Base-by-base conservation (phyloP, 331 rosid species). In the Acacia concinna region DNA sequence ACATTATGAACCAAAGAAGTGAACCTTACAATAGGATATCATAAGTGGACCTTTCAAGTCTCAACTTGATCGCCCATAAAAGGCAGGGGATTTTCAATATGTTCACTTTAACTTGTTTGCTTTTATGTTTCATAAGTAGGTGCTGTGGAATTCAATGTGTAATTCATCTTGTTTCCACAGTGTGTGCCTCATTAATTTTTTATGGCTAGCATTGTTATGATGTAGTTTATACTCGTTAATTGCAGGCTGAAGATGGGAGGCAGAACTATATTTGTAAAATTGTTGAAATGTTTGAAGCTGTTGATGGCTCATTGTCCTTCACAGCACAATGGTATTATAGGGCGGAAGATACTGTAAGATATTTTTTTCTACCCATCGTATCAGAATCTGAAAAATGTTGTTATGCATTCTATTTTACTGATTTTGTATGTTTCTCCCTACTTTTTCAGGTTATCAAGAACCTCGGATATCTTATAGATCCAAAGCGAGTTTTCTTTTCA, bases 291-390 rank as follows among this genome's bases (percentile, higher is more conserved):
- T 93, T 93, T 41, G 90, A 86, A 75, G 82, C 82, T 6, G 51
- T 86, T 37, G 90, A 91, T 38, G 93, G 94, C 14, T 0, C 35
- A 5, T 43, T 79, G 25, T 74, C 84, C 80, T 91, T 93, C 63
- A 86, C 87, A 0, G 94, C 96, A 27, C 97, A 90, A 37, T 93
- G 97, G 96, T 93, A 88, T 41, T 93, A 91, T 35, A 79, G 97
- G 75, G 86, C 93, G 0, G 83, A 32, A 49, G 97, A 93, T 51
- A 90, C 94, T 0, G 90, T 85, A 77, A 74, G 88, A 51, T 54
- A 9, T 38, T 27, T 27, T 25, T 79, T 52, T 5, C 11, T 72
- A 4, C 17, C n/a, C 20, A 7, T 66, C 15, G 20, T 21, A 35
- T 64, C 8, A 11, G 37, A 31, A 21, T 41, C n/a, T 84, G 1